Evolutionary conservation across 2,329 filamentous ascomycete species (phyloP), one percentile per base, ranked within the genome.

Genomic region (Lachnellula arida): DNA sequence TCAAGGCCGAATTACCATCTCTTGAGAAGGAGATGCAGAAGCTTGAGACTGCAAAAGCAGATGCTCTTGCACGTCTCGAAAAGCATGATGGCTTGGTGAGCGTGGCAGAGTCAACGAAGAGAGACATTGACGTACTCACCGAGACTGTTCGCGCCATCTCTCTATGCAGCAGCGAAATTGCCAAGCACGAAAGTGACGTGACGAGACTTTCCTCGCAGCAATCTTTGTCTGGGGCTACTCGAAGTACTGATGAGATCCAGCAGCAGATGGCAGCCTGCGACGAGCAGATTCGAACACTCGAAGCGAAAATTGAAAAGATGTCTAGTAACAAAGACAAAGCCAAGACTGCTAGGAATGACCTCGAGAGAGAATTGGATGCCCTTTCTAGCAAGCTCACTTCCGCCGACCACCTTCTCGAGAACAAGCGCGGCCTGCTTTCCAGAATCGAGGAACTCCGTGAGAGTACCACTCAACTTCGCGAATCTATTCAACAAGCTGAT

Each of bases 221-320:
- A 68, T 84, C 87, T 66, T 82, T 86, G 14, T 78, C 80, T 25
- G 81, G 82, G 12, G 71, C 79, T 9, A 81, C 82, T 14, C 84
- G 89, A 59, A 89, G 88, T 32, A 80, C 91, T 6, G 89, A 96
- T 53, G 89, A 94, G 62, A 91, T 97, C 52, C 88, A 94, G 64
- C 85, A 89, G 52, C 82, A 91, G 48, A 82, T 91, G 59, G 83
- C 84, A 48, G 73, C 76, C 17, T 79, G 86, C 54, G 81, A 81
- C 19, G 89, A 91, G 58, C 84, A 89, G 67, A 79, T 85, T 62
- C 82, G 86, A 53, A 74, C 74, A 22, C 73, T 85, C 28, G 91
- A 89, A 67, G 77, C 77, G 43, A 80, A 77, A 44, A 78, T 93
- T 12, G 73, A 80, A 6, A 88, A 88, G 64, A 73, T 95, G 34